Conservation (phyloP, 208 protist species). For the Crithidia fasciculata region DNA sequence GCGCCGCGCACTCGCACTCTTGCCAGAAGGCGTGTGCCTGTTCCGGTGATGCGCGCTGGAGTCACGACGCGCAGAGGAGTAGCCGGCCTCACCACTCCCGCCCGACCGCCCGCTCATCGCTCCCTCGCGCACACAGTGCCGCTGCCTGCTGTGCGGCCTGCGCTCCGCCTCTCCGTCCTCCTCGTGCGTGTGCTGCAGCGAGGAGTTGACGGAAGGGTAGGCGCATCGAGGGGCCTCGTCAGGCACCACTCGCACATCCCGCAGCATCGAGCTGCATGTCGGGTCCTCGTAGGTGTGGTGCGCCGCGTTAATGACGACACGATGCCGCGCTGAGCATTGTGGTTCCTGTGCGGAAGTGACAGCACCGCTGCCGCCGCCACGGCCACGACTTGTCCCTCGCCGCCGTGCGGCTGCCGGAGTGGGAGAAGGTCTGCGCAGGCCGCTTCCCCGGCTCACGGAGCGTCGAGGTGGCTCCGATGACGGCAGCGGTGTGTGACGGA, state of each 20-base stretch:
- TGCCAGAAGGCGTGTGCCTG: neutral
- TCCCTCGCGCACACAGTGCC: neutral
- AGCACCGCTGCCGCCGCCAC: neutral
- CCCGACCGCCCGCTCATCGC: neutral
- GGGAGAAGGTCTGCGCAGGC: neutral
- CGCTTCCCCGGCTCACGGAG: conserved; percentile 2
- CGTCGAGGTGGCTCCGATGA: conserved; percentile 4
- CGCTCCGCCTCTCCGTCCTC: neutral
- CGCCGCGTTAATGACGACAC: neutral
- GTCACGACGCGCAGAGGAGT: neutral
- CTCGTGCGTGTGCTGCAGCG: conserved; percentile 9
- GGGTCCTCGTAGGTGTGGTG: conserved; percentile 73
- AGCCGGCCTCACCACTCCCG: neutral
- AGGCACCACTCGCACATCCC: conserved; percentile 66
- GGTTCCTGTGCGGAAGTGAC: neutral
- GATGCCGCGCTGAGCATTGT: neutral
- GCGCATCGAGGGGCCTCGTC: conserved; percentile 36
- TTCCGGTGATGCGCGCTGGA: conserved; percentile 5
- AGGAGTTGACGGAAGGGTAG: conserved; percentile 32
- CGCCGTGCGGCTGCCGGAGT: neutral
- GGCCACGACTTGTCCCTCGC: neutral
- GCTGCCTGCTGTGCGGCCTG: neutral
- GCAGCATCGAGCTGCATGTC: conserved; percentile 84
- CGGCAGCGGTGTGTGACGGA: neutral
- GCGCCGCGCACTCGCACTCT: neutral